Conservation (phyloP, 129 eudicot genomes). For the Mikania micrantha region DNA sequence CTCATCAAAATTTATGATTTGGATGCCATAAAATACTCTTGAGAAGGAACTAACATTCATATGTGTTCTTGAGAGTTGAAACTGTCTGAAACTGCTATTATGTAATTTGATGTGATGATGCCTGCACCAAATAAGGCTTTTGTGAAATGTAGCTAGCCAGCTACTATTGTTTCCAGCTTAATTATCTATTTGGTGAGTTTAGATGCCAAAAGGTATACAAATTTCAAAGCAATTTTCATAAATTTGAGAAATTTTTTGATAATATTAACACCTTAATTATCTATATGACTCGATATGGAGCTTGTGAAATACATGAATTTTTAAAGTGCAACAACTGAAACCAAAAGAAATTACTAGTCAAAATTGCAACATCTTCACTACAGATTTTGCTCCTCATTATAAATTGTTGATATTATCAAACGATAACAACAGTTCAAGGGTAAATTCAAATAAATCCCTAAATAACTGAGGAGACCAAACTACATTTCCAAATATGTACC, state of each 20-base stretch:
- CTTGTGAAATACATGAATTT: not conserved
- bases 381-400: not conserved
- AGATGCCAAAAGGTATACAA: not conserved
- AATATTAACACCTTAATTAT: not conserved
- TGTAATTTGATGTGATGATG: conserved; percentile 18
- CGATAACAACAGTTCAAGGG: not conserved
- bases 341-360: not conserved
- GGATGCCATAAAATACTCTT: not conserved
- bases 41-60: conserved; percentile 26
- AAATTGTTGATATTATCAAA: not conserved
- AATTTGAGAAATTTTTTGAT: not conserved
- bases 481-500: not conserved
- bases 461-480: not conserved
- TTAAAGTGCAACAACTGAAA: no score
- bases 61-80: conserved; percentile 18
- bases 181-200: not conserved
- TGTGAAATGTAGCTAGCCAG: not conserved
- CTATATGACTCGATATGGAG: not conserved
- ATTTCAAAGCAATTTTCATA: not conserved
- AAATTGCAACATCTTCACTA: not conserved
- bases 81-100: conserved; percentile 20
- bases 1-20: not conserved
- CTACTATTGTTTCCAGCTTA: not conserved
- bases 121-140: conserved; percentile 30
- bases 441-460: not conserved